A percentile compares a stretch with the other conserved stretches of the same genome.
phyloP scores from a whole-genome alignment of 805 yeast genomes.

The Myxozyma geophila region DNA sequence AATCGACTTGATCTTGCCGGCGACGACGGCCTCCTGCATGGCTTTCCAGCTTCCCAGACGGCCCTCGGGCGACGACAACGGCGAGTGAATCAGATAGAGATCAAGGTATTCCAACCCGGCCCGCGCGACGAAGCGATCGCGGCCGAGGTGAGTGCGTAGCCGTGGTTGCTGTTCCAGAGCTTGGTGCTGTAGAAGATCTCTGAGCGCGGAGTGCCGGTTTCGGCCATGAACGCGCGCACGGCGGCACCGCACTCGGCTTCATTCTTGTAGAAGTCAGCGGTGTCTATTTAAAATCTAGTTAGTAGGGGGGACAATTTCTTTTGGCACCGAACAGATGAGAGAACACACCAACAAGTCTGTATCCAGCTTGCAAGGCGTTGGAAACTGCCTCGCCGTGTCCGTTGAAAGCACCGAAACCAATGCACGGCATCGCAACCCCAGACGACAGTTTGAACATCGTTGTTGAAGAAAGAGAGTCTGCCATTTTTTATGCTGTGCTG shows the following conservation, averaged over 20 bases:
- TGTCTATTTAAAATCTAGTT: constrained; percentile 42
- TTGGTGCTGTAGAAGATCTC: constrained; percentile 72
- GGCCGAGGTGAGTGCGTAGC: constrained; percentile 58
- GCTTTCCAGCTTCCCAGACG: constrained; percentile 60
- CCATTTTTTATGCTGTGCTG: not conserved
- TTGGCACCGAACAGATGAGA: not conserved
- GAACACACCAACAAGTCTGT: constrained; percentile 62
- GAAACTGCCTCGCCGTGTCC: constrained; percentile 50
- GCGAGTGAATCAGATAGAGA: constrained; percentile 66
- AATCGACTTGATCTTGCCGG: constrained; percentile 56
- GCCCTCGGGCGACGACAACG: constrained; percentile 38
- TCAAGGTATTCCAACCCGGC: constrained; percentile 73
- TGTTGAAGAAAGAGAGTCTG: constrained; percentile 2
- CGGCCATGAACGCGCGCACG: constrained; percentile 56
- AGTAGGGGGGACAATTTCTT: too few species aligned
- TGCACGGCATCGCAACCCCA: constrained; percentile 18
- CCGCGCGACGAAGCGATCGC: constrained; percentile 61
- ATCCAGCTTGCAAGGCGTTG: constrained; percentile 66
- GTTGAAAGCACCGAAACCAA: constrained; percentile 27
- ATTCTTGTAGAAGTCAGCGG: constrained; percentile 71
- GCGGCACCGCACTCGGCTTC: constrained; percentile 67
- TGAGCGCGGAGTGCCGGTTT: constrained; percentile 57
- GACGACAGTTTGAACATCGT: constrained; percentile 21
- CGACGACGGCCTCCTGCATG: constrained; percentile 58
- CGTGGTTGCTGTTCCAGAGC: constrained; percentile 70